Base-by-base conservation (phyloP, 805 yeast species). In the Candida coleopterorum region DNA sequence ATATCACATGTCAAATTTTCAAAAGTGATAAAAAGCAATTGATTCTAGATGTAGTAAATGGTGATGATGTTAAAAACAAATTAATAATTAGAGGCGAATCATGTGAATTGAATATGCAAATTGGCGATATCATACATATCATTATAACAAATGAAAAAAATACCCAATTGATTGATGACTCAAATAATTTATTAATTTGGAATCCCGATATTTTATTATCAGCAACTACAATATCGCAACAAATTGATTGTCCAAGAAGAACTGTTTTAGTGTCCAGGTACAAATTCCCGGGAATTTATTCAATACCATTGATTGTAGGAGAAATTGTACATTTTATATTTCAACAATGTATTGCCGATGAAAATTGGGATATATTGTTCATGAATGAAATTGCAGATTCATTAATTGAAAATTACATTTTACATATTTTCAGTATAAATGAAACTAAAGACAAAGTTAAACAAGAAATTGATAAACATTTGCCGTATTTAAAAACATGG, bases 201-300 rank as follows among this genome's bases (percentile, higher is more conserved):
- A 75, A 84, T 45, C 98, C 98, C 0, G 97, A 93, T 53, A 60
- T 76, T 4, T 59, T 93, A 9, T 60, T 90, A 0, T 76, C 96
- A 0, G 88, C 96, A 2, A 93, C 97, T 0, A 63, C 81, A 4
- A 74, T 88, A 1, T 81, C 96, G 1, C 83, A 83, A 28, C 81
- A 90, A 2, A 62, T 86, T 21, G 69, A 64, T 14, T 93, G 98
- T 52, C 65, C 77, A 21, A 64, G 98, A 38, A 75, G 79, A 40
- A 76, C 90, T 0, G 79, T 85, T 0, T 56, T 90, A 4, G 62
- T 66, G 22, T 66, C 72, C 20, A 63, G 80, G 30, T 64, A 84
- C 26, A 66, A 70, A 16, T 74, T 77, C 29, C 81, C 85, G 0
- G 85, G 86, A 1, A 84, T 69, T n/a, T 60, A 75, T 9, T 69